phyloP scores from a whole-genome alignment of 768 basidiomycete species.

The Macrolepiota albuminosa region DNA sequence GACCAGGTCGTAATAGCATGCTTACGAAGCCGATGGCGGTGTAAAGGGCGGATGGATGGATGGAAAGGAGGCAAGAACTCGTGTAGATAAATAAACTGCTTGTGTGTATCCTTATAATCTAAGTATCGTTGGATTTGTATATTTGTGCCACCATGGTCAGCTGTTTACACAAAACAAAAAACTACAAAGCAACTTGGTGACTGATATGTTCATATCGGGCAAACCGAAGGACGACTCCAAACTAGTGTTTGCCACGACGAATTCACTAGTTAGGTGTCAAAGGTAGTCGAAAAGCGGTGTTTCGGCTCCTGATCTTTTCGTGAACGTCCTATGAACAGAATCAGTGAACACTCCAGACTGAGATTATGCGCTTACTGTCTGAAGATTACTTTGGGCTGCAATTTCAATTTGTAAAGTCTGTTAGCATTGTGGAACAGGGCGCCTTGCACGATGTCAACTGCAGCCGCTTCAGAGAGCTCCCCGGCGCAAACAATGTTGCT shows the following conservation, averaged over 20 bases:
- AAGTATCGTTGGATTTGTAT: background rate
- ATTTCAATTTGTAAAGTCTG: slow-evolving; percentile 51
- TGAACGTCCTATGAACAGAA: background rate
- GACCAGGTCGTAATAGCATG: slow-evolving; percentile 84
- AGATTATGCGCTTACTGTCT: background rate
- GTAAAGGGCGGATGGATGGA: background rate
- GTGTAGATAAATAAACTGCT: background rate
- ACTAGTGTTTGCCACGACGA: background rate
- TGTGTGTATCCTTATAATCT: slow-evolving; percentile 6
- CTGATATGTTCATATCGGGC: background rate
- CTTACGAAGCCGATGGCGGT: slow-evolving; percentile 19
- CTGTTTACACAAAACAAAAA: background rate
- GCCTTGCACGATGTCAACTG: slow-evolving; percentile 46
- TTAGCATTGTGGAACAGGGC: slow-evolving; percentile 68
- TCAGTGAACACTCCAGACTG: background rate
- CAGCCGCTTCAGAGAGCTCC: slow-evolving; percentile 53
- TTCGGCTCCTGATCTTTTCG: background rate
- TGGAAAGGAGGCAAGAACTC: background rate
- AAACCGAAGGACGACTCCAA: background rate
- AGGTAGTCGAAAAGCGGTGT: slow-evolving; percentile 1
- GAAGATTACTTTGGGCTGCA: slow-evolving; percentile 22
- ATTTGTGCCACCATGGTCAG: background rate
- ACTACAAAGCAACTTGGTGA: background rate
- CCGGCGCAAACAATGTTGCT: slow-evolving; percentile 38
- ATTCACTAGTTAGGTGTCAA: background rate